Evolutionary conservation across 495 filamentous ascomycete genomes (phyloP).

Genomic region (Penicillium argentinense): DNA sequence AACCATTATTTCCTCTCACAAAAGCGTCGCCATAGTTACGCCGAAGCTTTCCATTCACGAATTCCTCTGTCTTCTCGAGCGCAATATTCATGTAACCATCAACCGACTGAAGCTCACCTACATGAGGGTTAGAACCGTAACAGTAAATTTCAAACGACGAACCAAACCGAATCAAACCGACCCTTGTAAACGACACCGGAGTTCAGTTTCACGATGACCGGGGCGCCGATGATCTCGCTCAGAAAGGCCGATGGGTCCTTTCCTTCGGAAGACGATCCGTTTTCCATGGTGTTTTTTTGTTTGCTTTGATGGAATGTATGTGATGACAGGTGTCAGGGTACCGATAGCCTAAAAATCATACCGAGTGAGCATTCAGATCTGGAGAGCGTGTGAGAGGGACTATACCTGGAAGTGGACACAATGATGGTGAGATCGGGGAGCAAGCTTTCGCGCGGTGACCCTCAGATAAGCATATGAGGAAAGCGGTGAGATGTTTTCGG

Average conservation of each 20-base stretch:
- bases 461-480: too few relatives aligned
- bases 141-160: background rate
- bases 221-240: constrained; percentile 85
- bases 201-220: constrained; percentile 93
- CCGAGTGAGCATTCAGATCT: too few relatives aligned
- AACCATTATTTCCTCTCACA: constrained; percentile 94
- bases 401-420: too few relatives aligned
- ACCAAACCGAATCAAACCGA: constrained; percentile 34
- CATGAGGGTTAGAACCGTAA: constrained; percentile 5
- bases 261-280: constrained; percentile 63
- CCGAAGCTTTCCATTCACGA: constrained; percentile 75
- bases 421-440: too few relatives aligned
- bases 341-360: too few relatives aligned
- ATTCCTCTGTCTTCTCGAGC: constrained; percentile 91
- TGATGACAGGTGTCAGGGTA: too few relatives aligned
- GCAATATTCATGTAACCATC: constrained; percentile 99
- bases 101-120: constrained; percentile 92
- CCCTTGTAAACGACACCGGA: constrained; percentile 96
- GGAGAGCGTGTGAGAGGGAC: too few relatives aligned
- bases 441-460: too few relatives aligned
- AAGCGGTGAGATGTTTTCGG: too few relatives aligned
- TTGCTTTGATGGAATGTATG: background rate
- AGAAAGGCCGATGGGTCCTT: constrained; percentile 91
- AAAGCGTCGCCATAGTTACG: constrained; percentile 93
- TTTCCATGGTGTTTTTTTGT: constrained; percentile 61